A percentile compares a stretch with the other conserved stretches of the same genome.
phyloP scores from a whole-genome alignment of 805 yeast genomes.

The Kluyveromyces dobzhanskii region DNA sequence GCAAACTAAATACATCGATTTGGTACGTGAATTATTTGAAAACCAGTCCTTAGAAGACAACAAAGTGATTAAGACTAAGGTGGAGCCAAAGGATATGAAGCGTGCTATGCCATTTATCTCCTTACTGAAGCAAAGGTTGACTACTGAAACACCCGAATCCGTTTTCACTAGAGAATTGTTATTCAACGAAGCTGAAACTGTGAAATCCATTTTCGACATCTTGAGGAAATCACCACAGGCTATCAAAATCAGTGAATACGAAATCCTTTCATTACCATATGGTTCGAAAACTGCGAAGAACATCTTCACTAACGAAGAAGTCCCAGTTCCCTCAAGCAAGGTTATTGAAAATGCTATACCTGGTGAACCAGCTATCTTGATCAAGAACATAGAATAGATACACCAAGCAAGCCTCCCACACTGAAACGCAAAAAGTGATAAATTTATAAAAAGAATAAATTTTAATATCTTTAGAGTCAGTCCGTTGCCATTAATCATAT shows the following conservation, averaged over 20 bases:
- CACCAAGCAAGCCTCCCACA: no score
- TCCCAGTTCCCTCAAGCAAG: slow-evolving; percentile 55
- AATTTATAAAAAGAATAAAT: no score
- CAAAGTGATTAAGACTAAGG: slow-evolving; percentile 51
- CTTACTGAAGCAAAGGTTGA: slow-evolving; percentile 70
- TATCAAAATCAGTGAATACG: slow-evolving; percentile 45
- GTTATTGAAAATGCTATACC: slow-evolving; percentile 80
- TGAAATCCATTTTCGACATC: slow-evolving; percentile 46
- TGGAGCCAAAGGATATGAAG: slow-evolving; percentile 82
- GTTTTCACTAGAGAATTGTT: slow-evolving; percentile 87
- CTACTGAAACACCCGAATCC: slow-evolving; percentile 55
- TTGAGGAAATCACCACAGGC: slow-evolving; percentile 59
- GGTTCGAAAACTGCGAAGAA: slow-evolving; percentile 60
- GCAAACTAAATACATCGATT: slow-evolving; percentile 73
- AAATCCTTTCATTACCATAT: slow-evolving; percentile 53
- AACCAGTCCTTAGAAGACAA: slow-evolving; percentile 55
- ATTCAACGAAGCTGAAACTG: slow-evolving; percentile 66
- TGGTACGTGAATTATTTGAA: slow-evolving; percentile 72
- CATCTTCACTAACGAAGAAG: slow-evolving; percentile 58
- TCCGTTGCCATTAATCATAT: no score
- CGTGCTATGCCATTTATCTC: slow-evolving; percentile 97
- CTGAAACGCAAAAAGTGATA: no score
- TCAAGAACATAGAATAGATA: slow-evolving; percentile 46
- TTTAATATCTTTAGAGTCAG: no score
- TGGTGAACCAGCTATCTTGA: slow-evolving; percentile 82